Evolutionary conservation across 805 yeast genomes (phyloP).

Genomic region (Candida dajiaensis): DNA sequence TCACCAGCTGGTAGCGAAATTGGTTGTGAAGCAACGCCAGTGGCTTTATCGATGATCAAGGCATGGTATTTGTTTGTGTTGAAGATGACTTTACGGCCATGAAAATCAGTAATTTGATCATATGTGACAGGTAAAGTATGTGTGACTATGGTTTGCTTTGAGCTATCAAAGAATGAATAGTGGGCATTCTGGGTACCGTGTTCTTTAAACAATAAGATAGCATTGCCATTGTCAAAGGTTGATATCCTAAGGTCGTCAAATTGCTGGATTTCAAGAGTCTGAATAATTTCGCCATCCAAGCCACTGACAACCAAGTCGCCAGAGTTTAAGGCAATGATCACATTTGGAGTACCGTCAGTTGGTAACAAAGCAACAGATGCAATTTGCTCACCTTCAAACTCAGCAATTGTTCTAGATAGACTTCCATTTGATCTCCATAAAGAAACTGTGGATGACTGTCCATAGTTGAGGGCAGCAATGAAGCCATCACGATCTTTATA

Average conservation of each 20-base stretch:
- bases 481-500: conserved; percentile 6
- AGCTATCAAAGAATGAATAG: conserved; percentile 13
- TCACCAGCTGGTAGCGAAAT: conserved; percentile 2
- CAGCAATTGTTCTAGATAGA: conserved; percentile 9
- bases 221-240: conserved; percentile 14
- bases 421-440: conserved; percentile 14
- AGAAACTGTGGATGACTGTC: conserved; percentile 17
- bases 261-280: background rate
- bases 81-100: conserved; percentile 21
- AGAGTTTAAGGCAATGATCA: conserved; percentile 8
- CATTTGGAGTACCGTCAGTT: background rate
- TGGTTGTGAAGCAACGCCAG: conserved; percentile 9
- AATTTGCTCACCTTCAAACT: conserved; percentile 5
- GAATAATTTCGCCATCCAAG: background rate
- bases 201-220: conserved; percentile 8
- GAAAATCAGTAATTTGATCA: conserved; percentile 16
- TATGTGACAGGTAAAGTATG: conserved; percentile 9
- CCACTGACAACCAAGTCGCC: conserved; percentile 10
- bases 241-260: conserved; percentile 6
- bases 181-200: conserved; percentile 3
- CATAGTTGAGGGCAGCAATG: conserved; percentile 20
- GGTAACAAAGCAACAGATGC: conserved; percentile 1
- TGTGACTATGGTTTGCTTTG: background rate
- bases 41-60: conserved; percentile 7
- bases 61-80: conserved; percentile 6